Evolutionary conservation across 2,329 filamentous ascomycete genomes (phyloP), one percentile per base, ranked within the genome.

Genomic region (Aspergillus spinulosporus): DNA sequence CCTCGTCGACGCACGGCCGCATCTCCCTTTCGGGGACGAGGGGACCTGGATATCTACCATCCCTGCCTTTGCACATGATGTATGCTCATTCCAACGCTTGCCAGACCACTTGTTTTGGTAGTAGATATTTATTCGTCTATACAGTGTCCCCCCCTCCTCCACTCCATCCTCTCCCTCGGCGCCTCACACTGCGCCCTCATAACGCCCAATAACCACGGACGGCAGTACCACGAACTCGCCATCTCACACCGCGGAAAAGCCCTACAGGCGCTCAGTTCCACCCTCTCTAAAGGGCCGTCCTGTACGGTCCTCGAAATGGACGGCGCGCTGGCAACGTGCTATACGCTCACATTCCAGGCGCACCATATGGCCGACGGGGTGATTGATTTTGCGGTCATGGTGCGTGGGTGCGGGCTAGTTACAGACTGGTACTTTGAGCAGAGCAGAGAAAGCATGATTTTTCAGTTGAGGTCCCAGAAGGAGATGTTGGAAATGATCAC

Each of bases 81-180:
- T 56, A 42, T 12, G 40, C 28, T 36, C 12, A 42, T n/a, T 15
- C 21, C 21, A 14, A 14, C 15, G 1, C 40, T 8, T 21, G 8
- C 6, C 4, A 11, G 8, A 21, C 21, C 2, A 1, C 2, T 3
- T 12, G 3, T 29, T 8, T 44, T 43, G 36, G 14, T 44, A 37
- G 26, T 36, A 39, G 12, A 21, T 49, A 49, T 58, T 21, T 21
- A 21, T 21, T 21, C 21, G 21, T 37, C 59, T 44, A 68, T 8
- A 9, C n/a, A 58, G 52, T 21, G 87, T 61, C 83, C 87, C 54
- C 88, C 84, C 57, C 77, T 88, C 7, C 88, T 90, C 82, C 87
- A 90, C 67, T 84, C 86, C 3, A 85, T 90, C 49, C 79, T 88
- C 0, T 86, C 85, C 9, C 80, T 88, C 58, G 80, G 87, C 1